Conservation (phyloP, 2,329 filamentous ascomycete species). For the Ophiosphaerella korrae region DNA sequence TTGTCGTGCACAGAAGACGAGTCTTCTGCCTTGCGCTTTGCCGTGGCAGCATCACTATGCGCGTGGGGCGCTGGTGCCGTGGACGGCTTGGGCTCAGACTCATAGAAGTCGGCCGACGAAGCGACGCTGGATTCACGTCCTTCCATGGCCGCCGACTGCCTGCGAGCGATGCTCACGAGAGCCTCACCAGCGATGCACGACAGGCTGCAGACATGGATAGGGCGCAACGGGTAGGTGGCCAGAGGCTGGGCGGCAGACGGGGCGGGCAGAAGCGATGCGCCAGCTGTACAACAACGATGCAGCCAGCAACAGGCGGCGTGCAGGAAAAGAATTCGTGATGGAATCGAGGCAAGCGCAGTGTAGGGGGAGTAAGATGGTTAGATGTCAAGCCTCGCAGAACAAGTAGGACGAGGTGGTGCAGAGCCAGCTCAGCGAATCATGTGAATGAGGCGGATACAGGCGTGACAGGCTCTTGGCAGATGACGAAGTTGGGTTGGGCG, state of each 20-base stretch:
- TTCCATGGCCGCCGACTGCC: constrained; percentile 33
- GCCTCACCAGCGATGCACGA: constrained; percentile 30
- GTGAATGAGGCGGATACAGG: constrained; percentile 4
- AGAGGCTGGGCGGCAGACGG: constrained; percentile 11
- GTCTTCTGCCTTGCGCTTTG: constrained; percentile 46
- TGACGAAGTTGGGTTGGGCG: constrained; percentile 4
- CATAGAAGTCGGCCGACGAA: constrained; percentile 46
- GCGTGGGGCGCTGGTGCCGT: constrained; percentile 17
- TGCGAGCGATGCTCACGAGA: constrained; percentile 37
- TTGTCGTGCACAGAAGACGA: constrained; percentile 31
- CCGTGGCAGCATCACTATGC: constrained; percentile 13
- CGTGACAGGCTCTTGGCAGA: constrained; percentile 2
- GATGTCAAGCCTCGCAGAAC: neutral
- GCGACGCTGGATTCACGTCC: constrained; percentile 41
- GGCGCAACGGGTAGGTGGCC: constrained; percentile 3
- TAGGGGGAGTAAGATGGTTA: neutral
- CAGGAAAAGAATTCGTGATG: neutral
- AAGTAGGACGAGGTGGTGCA: constrained; percentile 1
- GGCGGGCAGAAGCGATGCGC: neutral
- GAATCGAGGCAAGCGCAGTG: neutral
- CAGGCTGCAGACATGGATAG: constrained; percentile 37
- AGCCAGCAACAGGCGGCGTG: neutral
- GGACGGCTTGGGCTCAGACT: constrained; percentile 26
- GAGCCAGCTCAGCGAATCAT: constrained; percentile 5
- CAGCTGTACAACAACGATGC: neutral